Evolutionary conservation across 2,329 filamentous ascomycete species (phyloP).

Genomic region (Beauveria pseudobassiana): DNA sequence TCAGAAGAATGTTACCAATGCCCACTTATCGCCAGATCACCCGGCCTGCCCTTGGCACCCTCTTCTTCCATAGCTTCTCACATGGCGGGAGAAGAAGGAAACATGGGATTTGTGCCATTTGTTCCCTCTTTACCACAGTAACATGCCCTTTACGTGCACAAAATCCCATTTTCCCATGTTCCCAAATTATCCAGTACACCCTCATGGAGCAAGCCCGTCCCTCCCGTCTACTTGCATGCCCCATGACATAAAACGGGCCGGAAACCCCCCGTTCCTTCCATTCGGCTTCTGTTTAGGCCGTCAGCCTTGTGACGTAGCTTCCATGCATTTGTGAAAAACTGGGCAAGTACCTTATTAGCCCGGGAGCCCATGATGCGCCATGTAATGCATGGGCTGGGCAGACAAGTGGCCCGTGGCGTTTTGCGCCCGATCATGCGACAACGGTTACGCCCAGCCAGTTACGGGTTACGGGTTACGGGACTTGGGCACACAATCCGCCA

Average conservation of each 20-base stretch:
- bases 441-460: neutral
- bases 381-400: neutral
- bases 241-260: constrained; percentile 4
- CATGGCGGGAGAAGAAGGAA: neutral
- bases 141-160: neutral
- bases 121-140: neutral
- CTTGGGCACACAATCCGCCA: neutral
- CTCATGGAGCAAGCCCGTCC: too few species aligned
- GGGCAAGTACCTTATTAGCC: too few species aligned
- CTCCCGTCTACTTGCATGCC: neutral
- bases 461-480: neutral
- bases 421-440: constrained; percentile 6
- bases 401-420: neutral
- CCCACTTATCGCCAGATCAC: neutral
- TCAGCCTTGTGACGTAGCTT: constrained; percentile 10
- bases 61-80: neutral
- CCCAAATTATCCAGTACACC: neutral
- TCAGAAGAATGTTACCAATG: neutral
- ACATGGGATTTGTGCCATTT: neutral
- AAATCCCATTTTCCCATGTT: neutral
- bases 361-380: neutral
- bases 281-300: neutral
- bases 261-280: neutral
- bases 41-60: too few species aligned
- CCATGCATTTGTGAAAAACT: neutral